phyloP scores from a whole-genome alignment of 2,329 filamentous ascomycete genomes.

The Ascochyta pisi region DNA sequence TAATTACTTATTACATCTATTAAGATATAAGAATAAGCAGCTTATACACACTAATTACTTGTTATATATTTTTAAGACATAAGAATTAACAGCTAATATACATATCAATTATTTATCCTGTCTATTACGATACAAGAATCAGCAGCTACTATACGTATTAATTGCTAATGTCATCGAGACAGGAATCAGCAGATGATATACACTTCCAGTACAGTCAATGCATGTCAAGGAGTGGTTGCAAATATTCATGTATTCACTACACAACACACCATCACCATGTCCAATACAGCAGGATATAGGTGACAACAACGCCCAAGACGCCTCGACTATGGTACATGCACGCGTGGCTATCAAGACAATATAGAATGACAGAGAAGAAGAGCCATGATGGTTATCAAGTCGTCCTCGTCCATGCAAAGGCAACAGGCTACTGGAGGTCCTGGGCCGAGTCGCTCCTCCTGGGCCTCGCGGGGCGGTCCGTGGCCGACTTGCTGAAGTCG shows the following conservation, averaged over 20 bases:
- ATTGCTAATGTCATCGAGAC: too few species aligned
- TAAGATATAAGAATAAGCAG: too few species aligned
- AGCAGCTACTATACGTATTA: too few species aligned
- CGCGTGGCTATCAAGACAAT: constrained; percentile 34
- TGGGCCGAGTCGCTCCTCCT: constrained; percentile 24
- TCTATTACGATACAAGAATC: too few species aligned
- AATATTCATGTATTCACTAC: constrained; percentile 18
- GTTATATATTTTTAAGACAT: too few species aligned
- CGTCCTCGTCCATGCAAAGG: not conserved
- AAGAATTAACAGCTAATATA: too few species aligned
- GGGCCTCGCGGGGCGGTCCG: constrained; percentile 3
- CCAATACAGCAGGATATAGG: constrained; percentile 32
- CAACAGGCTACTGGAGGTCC: constrained; percentile 14
- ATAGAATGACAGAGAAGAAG: constrained; percentile 26
- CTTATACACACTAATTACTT: too few species aligned
- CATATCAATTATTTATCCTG: too few species aligned
- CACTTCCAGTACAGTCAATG: too few species aligned
- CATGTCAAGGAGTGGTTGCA: too few species aligned
- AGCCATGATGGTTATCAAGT: constrained; percentile 8
- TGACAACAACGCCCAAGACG: constrained; percentile 37
- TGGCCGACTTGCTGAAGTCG: constrained; percentile 62
- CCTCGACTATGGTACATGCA: constrained; percentile 41
- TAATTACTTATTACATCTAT: too few species aligned
- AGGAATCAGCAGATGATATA: too few species aligned
- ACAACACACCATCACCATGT: constrained; percentile 14